phyloP scores from a whole-genome alignment of 192 early-diverging fungal genomes.

The Umbelopsis vinacea region DNA sequence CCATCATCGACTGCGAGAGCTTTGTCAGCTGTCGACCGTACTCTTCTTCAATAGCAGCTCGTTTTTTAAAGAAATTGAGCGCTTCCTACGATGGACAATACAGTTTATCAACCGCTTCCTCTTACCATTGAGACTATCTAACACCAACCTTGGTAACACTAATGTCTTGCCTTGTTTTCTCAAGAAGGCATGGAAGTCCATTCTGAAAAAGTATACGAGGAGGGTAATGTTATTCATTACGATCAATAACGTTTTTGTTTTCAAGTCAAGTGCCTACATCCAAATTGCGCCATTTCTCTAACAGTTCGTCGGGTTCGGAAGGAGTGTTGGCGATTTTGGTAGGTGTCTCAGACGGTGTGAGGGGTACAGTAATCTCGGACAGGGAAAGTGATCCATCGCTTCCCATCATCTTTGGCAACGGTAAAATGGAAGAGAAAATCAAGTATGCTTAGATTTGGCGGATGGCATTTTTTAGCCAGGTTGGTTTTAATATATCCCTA shows the following conservation, averaged over 20 bases:
- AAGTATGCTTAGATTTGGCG: neutral
- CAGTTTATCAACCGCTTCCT: too few species aligned
- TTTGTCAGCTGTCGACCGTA: conserved; percentile 84
- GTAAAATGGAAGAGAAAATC: neutral
- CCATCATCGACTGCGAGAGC: conserved; percentile 65
- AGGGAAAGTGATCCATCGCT: conserved; percentile 5
- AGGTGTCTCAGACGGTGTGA: neutral
- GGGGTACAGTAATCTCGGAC: neutral
- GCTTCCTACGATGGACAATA: conserved; percentile 58
- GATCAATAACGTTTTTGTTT: neutral
- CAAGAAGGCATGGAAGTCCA: conserved; percentile 66
- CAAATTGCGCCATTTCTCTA: conserved; percentile 8
- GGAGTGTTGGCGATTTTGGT: neutral
- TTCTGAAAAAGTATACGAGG: conserved; percentile 41
- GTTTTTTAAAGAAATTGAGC: conserved; percentile 78
- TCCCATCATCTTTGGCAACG: conserved; percentile 1
- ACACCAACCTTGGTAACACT: conserved; percentile 65
- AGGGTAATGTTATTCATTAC: neutral
- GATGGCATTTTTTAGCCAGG: neutral
- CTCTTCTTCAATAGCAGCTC: conserved; percentile 91
- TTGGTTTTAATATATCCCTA: neutral
- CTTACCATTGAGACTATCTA: neutral
- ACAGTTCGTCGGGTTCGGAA: neutral
- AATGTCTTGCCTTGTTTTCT: conserved; percentile 71
- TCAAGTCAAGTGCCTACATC: neutral